Conservation (phyloP, 1,284 basidiomycete genomes). For the Ustilago xerochloae region DNA sequence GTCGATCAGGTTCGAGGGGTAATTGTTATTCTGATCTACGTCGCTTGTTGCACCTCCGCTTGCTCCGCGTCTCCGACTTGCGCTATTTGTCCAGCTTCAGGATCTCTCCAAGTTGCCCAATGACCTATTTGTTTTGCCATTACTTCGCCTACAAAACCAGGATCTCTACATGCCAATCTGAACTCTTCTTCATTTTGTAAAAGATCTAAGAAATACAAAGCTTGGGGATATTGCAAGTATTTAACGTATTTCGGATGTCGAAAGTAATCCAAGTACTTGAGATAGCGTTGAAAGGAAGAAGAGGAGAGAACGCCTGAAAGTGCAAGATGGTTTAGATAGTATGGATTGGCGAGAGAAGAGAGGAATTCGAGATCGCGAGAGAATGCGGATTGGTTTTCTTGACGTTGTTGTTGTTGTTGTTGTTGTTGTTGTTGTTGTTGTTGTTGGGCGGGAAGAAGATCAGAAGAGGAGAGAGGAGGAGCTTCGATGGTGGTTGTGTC, state of each 20-base stretch:
- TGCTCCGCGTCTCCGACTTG: background rate
- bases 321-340: constrained; percentile 60
- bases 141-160: constrained; percentile 57
- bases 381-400: constrained; percentile 55
- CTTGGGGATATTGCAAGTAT: constrained; percentile 62
- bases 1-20: no score
- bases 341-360: constrained; percentile 61
- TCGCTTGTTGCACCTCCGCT: background rate
- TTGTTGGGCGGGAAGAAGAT: background rate
- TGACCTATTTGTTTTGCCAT: constrained; percentile 57
- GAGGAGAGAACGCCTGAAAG: constrained; percentile 48
- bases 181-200: constrained; percentile 55
- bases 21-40: no score
- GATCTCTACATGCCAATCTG: constrained; percentile 47
- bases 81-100: constrained; percentile 4
- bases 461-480: background rate
- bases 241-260: constrained; percentile 56
- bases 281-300: constrained; percentile 54
- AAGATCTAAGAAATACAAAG: constrained; percentile 56
- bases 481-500: background rate
- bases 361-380: constrained; percentile 62
- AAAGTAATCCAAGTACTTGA: constrained; percentile 57
- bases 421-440: background rate
- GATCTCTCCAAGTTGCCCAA: constrained; percentile 62
- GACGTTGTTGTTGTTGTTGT: background rate